Evolutionary conservation across 192 early-diverging fungal species (phyloP), one percentile per base, ranked within the genome.

Genomic region (Lobosporangium transversale): DNA sequence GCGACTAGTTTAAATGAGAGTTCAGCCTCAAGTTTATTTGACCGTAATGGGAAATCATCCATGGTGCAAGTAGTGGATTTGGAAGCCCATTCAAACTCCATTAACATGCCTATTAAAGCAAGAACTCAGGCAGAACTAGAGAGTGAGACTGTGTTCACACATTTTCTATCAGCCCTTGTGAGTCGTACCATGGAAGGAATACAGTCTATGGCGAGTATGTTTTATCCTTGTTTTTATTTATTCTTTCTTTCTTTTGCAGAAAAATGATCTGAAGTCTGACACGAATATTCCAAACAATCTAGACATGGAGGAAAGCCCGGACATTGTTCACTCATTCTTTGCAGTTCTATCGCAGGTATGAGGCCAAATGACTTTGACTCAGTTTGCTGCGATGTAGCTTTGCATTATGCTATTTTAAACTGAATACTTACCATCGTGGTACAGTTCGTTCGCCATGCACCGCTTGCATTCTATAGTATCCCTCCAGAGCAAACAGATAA

Each of bases 251-350:
- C 37, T 10, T 37, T 2, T 36, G 17, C 33, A 14, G 18, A 20
- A 36, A 37, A 56, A 7, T n/a, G 11, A 35, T 8, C n/a, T n/a
- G n/a, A n/a, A n/a, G n/a, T n/a, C n/a, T n/a, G n/a, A n/a, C n/a
- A n/a, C n/a, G n/a, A n/a, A n/a, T n/a, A n/a, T n/a, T n/a, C n/a
- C n/a, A 53, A 30, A 53, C 9, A 21, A 20, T 48, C 18, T 78
- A 88, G 86, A 78, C 24, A 86, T 88, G 81, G 86, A 88, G 44
- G 58, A 83, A 42, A 43, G 76, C 14, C 86, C 86, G 3, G 86
- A 88, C 53, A 61, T 85, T 23, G 74, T 84, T 12, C 59, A 84
- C 45, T 80, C 81, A 1, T 85, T 81, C 53, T 86, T 88, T 63
- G 68, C 65, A 12, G 62, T 86, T 20, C 49, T 88, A 2, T 82